Conservation (phyloP, 305 asterid genomes). For the Solanum aculeatissimum region DNA sequence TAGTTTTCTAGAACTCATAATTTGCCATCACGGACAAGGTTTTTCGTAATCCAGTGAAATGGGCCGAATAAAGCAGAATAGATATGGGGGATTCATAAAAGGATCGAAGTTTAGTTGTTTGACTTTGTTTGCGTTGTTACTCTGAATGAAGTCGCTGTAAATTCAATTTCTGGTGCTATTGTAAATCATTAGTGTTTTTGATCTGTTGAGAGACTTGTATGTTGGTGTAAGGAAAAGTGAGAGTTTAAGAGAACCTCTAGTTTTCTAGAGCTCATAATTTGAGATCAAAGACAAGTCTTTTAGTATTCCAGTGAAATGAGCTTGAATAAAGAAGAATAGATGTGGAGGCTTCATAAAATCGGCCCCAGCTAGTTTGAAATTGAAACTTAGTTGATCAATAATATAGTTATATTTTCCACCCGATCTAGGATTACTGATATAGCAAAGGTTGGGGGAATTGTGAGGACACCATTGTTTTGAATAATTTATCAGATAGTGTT, state of each 20-base stretch:
- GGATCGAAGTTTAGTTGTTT: not conserved
- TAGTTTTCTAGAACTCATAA: not conserved
- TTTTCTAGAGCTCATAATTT: not conserved
- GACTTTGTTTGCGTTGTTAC: slow-evolving; percentile 38
- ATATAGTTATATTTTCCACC: not conserved
- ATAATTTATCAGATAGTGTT: not conserved
- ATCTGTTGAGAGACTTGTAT: not conserved
- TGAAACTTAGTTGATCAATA: not conserved
- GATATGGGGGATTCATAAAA: not conserved
- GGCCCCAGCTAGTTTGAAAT: not conserved
- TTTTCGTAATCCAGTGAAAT: not conserved
- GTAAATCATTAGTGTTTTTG: not conserved
- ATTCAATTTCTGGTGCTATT: not conserved
- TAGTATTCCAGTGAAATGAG: not conserved
- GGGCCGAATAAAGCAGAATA: not conserved
- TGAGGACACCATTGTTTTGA: not conserved
- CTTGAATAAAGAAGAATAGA: not conserved
- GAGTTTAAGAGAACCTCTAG: not conserved
- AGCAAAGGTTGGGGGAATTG: not conserved
- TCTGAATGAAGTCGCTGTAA: not conserved
- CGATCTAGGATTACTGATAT: not conserved
- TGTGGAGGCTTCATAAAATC: not conserved
- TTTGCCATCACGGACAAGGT: not conserved
- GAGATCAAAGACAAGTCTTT: not conserved
- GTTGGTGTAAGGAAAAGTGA: not conserved